phyloP scores from a whole-genome alignment of 1,284 basidiomycete genomes.

The Apiotrichum porosum region DNA sequence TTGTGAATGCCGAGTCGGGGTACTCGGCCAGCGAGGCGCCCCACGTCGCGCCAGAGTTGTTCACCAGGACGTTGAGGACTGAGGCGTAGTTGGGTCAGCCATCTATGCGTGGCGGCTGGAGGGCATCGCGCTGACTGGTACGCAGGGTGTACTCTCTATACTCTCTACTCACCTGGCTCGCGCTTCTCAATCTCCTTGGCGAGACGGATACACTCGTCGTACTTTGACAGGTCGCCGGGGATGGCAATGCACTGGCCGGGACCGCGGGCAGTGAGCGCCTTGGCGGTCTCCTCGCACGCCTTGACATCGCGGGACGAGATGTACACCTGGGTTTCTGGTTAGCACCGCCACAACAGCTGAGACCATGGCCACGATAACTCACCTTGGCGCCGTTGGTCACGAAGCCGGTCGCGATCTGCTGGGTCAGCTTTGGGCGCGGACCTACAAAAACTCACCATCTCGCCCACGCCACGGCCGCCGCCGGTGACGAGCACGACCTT shows the following conservation, averaged over 20 bases:
- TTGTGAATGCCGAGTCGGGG: slow-evolving; percentile 50
- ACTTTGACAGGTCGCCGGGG: slow-evolving; percentile 59
- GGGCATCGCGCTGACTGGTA: no score
- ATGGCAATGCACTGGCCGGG: slow-evolving; percentile 59
- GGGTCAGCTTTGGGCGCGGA: neutral
- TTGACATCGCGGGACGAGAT: slow-evolving; percentile 61
- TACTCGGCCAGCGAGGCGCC: slow-evolving; percentile 57
- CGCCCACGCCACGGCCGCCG: slow-evolving; percentile 66
- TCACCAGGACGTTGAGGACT: slow-evolving; percentile 24
- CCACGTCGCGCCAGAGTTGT: slow-evolving; percentile 67
- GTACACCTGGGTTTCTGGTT: slow-evolving; percentile 55
- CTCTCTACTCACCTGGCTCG: slow-evolving; percentile 51
- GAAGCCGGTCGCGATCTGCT: slow-evolving; percentile 62
- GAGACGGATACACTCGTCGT: slow-evolving; percentile 57
- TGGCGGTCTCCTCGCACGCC: slow-evolving; percentile 58
- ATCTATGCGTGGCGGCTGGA: no score
- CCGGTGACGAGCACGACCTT: slow-evolving; percentile 62
- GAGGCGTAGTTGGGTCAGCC: neutral
- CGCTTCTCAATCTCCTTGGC: slow-evolving; percentile 54
- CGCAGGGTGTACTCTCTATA: no score
- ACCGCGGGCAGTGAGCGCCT: slow-evolving; percentile 56
- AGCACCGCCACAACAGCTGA: no score
- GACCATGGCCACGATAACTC: no score
- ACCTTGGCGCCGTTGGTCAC: slow-evolving; percentile 60
- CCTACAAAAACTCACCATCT: slow-evolving; percentile 56